Base-by-base conservation (phyloP, 208 protist species). In the Crithidia thermophila region DNA sequence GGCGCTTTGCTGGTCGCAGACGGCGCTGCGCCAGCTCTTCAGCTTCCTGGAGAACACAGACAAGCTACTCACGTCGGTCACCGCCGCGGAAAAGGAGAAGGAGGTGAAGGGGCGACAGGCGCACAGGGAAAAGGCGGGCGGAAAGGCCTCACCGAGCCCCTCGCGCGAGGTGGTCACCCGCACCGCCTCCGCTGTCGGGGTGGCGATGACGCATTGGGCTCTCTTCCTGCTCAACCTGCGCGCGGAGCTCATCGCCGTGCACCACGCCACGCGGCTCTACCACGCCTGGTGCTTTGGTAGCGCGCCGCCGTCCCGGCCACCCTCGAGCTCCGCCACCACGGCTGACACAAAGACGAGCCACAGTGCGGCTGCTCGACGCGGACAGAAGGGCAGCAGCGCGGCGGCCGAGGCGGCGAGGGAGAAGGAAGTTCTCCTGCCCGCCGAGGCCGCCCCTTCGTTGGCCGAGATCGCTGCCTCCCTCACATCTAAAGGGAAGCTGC, bases 171-270 rank as follows among this genome's bases (percentile, higher is more conserved):
- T 50, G 13, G 33, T 36, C 21, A 62, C 61, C 6, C 60, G 69
- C 31, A 46, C 53, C 2, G 43, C 53, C 27, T 75, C 59, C 34
- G 69, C 69, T 7, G 69, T 75, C 6, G 60, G 60, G n/a, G 69
- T 75, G 25, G 60, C 69, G 14, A 68, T 75, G 69, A 75, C 69
- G 20, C 69, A 75, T 43, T 75, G 69, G 69, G 42, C 53, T 0
- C 40, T 75, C 36, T 75, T 75, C 57, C 47, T 75, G 42, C 16
- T 56, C 25, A 64, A 42, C n/a, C 61, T 75, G 25, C 51, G 64
- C 21, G 42, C 42, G 2, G 60, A 75, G 25, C 60, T 75, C 2
- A 45, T 47, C 13, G 69, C 60, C 21, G 69, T 75, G 20, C 60
- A 75, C 46, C 60, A 75, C 51, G 69, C 69, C 27, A 31, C 60